phyloP scores from a whole-genome alignment of 2,329 filamentous ascomycete species.

The Trichoderma harzianum region DNA sequence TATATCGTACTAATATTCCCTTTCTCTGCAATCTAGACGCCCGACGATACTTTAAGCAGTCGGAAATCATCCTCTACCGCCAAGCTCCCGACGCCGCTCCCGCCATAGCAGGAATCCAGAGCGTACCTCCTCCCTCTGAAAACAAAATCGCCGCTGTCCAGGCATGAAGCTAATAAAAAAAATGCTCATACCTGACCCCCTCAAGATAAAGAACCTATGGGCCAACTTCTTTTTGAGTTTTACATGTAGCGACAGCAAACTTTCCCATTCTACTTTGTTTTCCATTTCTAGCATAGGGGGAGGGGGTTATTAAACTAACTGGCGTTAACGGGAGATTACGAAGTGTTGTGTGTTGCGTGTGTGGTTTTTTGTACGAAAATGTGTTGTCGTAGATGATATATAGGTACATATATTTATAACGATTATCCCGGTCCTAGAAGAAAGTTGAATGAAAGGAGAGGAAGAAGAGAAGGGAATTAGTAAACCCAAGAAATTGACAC shows the following conservation, averaged over 20 bases:
- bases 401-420: slow-evolving; percentile 17
- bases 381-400: slow-evolving; percentile 19
- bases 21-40: slow-evolving; percentile 62
- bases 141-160: slow-evolving; percentile 21
- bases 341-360: slow-evolving; percentile 20
- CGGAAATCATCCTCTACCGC: slow-evolving; percentile 93
- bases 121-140: slow-evolving; percentile 43
- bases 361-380: slow-evolving; percentile 34
- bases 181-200: too few species aligned
- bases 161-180: slow-evolving; percentile 21
- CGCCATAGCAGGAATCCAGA: slow-evolving; percentile 37
- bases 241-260: slow-evolving; percentile 19
- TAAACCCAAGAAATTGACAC: slow-evolving; percentile 13
- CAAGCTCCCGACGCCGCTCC: slow-evolving; percentile 63
- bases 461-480: slow-evolving; percentile 19
- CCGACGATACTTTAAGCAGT: slow-evolving; percentile 97
- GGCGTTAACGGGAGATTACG: slow-evolving; percentile 2
- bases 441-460: neutral
- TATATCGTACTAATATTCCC: neutral
- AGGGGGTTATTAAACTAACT: neutral
- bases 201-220: neutral
- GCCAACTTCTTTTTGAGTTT: slow-evolving; percentile 18
- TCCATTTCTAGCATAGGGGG: slow-evolving; percentile 37
- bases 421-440: neutral
- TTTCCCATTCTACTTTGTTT: slow-evolving; percentile 22